These are phyloP conservation scores for Annulohypoxylon stygium DNA, from an alignment of 495 filamentous ascomycete species.

Conservation along the genomic window DNA sequence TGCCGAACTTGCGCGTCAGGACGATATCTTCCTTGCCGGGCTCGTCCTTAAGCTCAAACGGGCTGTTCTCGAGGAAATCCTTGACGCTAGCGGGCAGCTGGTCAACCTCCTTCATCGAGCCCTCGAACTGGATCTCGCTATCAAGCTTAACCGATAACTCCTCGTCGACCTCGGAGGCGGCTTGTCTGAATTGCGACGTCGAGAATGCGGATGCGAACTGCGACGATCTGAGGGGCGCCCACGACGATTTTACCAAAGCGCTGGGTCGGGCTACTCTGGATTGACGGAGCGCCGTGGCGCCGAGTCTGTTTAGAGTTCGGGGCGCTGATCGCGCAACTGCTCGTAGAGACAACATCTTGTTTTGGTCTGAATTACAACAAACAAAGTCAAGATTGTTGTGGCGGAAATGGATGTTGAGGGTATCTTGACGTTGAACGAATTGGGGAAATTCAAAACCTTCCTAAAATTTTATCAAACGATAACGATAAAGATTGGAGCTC, in stretches of 20 bases:
- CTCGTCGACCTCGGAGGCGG: slow-evolving; percentile 70
- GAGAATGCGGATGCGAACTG: slow-evolving; percentile 77
- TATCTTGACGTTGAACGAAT: slow-evolving; percentile 29
- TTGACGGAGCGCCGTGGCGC: slow-evolving; percentile 66
- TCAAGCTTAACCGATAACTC: slow-evolving; percentile 83
- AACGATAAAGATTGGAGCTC: slow-evolving; percentile 36
- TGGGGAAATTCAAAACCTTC: slow-evolving; percentile 11
- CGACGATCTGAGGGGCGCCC: slow-evolving; percentile 61
- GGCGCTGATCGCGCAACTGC: slow-evolving; percentile 78
- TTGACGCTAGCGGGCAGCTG: slow-evolving; percentile 72
- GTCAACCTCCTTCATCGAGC: slow-evolving; percentile 68
- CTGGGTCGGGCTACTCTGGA: slow-evolving; percentile 52
- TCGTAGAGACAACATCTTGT: slow-evolving; percentile 83
- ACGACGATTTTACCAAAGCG: slow-evolving; percentile 51
- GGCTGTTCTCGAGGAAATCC: slow-evolving; percentile 78
- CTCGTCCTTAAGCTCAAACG: slow-evolving; percentile 80
- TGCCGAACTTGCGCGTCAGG: slow-evolving; percentile 83
- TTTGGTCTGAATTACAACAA: slow-evolving; percentile 5
- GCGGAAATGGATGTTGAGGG: background rate
- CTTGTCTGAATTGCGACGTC: slow-evolving; percentile 70
- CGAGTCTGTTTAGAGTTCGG: slow-evolving; percentile 72
- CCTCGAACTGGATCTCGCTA: slow-evolving; percentile 78
- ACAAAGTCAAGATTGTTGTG: slow-evolving; percentile 13
- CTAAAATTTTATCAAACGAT: slow-evolving; percentile 45
- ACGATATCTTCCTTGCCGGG: slow-evolving; percentile 88